phyloP scores from a whole-genome alignment of 495 filamentous ascomycete species.

The Penicillium longicatenatum region DNA sequence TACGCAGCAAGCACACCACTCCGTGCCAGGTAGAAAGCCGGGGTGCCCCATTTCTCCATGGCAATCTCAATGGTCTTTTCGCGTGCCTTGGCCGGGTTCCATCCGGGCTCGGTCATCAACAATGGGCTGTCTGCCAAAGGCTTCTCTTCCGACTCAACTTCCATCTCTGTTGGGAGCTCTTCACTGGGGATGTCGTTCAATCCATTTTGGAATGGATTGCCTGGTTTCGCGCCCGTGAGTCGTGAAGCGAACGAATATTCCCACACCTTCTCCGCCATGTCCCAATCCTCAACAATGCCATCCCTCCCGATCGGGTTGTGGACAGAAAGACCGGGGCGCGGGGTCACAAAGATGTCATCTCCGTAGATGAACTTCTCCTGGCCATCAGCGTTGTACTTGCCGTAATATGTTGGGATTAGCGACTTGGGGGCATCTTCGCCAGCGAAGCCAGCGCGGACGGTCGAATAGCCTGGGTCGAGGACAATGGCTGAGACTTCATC shows the following conservation, averaged over 20 bases:
- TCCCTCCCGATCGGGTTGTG: slow-evolving; percentile 89
- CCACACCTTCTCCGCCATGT: slow-evolving; percentile 86
- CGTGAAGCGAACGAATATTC: slow-evolving; percentile 81
- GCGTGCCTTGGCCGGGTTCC: slow-evolving; percentile 83
- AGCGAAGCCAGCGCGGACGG: slow-evolving; percentile 90
- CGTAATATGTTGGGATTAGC: slow-evolving; percentile 85
- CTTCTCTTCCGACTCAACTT: slow-evolving; percentile 71
- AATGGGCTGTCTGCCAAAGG: slow-evolving; percentile 85
- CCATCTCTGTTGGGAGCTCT: slow-evolving; percentile 66
- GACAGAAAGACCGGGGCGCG: slow-evolving; percentile 74
- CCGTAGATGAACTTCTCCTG: slow-evolving; percentile 71
- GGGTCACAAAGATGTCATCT: slow-evolving; percentile 80
- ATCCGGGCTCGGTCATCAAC: slow-evolving; percentile 90
- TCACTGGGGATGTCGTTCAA: slow-evolving; percentile 66
- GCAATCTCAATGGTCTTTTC: slow-evolving; percentile 92
- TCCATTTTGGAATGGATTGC: slow-evolving; percentile 69
- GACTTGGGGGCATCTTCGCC: slow-evolving; percentile 97
- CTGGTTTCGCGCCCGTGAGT: slow-evolving; percentile 65
- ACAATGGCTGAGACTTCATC: slow-evolving; percentile 97
- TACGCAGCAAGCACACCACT: slow-evolving; percentile 67
- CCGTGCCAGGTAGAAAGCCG: slow-evolving; percentile 87
- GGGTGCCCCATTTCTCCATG: slow-evolving; percentile 93
- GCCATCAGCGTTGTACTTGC: slow-evolving; percentile 56
- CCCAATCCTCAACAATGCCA: slow-evolving; percentile 95
- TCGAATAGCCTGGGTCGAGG: slow-evolving; percentile 90